Conservation (phyloP, 1,139 yeast genomes). For the Pichia sp. region DNA sequence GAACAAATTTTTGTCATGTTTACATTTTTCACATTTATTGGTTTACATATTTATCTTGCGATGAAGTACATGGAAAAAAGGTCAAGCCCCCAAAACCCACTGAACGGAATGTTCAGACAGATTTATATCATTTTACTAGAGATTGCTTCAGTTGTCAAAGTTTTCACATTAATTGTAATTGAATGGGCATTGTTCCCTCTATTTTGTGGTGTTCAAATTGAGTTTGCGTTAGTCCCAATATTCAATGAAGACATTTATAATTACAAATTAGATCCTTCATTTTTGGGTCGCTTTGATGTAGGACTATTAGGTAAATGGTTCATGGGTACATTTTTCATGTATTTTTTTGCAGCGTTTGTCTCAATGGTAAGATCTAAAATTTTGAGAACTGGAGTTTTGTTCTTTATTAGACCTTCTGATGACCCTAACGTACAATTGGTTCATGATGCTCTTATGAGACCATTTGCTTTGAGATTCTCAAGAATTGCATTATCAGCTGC, state of each 20-base stretch:
- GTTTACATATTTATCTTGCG: slow-evolving; percentile 24
- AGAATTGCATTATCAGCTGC: slow-evolving; percentile 68
- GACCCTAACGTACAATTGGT: slow-evolving; percentile 87
- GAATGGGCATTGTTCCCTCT: slow-evolving; percentile 83
- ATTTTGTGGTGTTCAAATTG: slow-evolving; percentile 74
- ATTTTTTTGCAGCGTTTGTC: slow-evolving; percentile 75
- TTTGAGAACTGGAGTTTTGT: slow-evolving; percentile 82
- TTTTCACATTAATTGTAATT: slow-evolving; percentile 62
- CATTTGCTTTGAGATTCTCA: slow-evolving; percentile 62
- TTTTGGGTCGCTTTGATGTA: slow-evolving; percentile 2
- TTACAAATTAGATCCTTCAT: slow-evolving; percentile 9
- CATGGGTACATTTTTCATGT: slow-evolving; percentile 81
- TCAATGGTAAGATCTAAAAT: slow-evolving; percentile 71
- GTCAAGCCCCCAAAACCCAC: slow-evolving; percentile 32
- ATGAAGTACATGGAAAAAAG: slow-evolving; percentile 30
- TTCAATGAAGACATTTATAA: slow-evolving; percentile 19
- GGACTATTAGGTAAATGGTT: slow-evolving; percentile 43
- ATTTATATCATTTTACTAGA: slow-evolving; percentile 48
- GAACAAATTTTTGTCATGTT: slow-evolving; percentile 15
- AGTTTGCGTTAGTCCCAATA: slow-evolving; percentile 57
- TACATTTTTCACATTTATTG: slow-evolving; percentile 34
- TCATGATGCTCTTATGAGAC: slow-evolving; percentile 78
- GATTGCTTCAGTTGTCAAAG: slow-evolving; percentile 58
- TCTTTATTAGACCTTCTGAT: slow-evolving; percentile 88
- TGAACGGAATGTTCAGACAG: slow-evolving; percentile 40